These are phyloP conservation scores for Fraxinus cuspidata DNA, from an alignment of 257 asterid species.

Conservation along the genomic window DNA sequence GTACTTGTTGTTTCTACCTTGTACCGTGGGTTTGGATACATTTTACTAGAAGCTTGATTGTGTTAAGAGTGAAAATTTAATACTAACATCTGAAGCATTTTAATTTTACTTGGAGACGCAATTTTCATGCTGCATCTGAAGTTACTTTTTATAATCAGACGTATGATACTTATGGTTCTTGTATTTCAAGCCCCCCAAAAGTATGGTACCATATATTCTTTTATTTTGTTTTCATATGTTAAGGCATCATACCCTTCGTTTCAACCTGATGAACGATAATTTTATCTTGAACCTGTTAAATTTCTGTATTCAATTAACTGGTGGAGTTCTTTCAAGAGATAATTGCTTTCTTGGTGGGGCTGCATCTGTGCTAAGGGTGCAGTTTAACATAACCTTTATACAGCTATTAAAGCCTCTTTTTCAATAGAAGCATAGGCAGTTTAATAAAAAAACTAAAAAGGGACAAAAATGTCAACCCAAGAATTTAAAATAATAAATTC, in stretches of 20 bases:
- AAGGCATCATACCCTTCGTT: not conserved
- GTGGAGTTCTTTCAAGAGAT: conserved; percentile 5
- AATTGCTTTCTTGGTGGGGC: not conserved
- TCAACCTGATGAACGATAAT: not conserved
- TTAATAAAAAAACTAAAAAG: not conserved
- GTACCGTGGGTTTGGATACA: conserved; percentile 5
- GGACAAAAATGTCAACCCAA: not conserved
- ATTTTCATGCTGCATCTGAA: conserved; percentile 14
- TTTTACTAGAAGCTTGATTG: conserved; percentile 13
- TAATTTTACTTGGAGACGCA: not conserved
- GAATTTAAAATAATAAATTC: not conserved
- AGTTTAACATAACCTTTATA: not conserved
- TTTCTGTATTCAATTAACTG: not conserved
- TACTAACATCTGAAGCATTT: not conserved
- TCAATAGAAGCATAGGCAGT: conserved; percentile 6
- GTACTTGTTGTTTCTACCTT: conserved; percentile 19
- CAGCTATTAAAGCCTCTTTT: not conserved
- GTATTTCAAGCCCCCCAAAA: not conserved
- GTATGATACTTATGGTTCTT: not conserved
- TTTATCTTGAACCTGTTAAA: not conserved
- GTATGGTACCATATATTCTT: not conserved
- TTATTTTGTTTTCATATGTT: not conserved
- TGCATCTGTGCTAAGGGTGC: not conserved
- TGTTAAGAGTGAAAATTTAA: not conserved
- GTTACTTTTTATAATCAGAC: conserved; percentile 15